Base-by-base conservation (phyloP, 371 early-diverging fungal genomes). In the Syncephalastrum contaminatum region DNA sequence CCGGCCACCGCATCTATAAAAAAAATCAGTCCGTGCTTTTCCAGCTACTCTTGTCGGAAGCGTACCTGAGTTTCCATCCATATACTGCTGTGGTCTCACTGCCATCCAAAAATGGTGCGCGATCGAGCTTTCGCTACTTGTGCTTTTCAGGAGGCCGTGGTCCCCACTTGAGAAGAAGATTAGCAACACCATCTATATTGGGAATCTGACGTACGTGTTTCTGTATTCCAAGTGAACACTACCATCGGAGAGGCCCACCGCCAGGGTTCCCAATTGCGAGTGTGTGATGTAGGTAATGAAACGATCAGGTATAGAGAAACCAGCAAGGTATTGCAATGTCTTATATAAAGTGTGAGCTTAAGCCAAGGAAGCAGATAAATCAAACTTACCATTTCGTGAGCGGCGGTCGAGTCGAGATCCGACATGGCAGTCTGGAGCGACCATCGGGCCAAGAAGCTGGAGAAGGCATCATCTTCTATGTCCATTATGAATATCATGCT, bases 201-300 rank as follows among this genome's bases (percentile, higher is more conserved):
- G 10, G 4, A 30, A 4, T 27, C 13, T 22, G 2, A 43, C 48
- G 46, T 51, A 59, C 59, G 45, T 43, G 7, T 62, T 52, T 16
- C 61, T 48, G 25, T 51, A 57, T 47, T 67, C 63, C 24, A 69
- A 53, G 50, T 75, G 69, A 19, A 73, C 54, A 51, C 72, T 71
- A 2, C 79, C 79, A 56, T 78, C 70, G 1, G 73, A 73, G 22
- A 78, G 58, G 0, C 79, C 79, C 3, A 78, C 47, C 0, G 67
- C 59, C 4, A 78, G 20, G 4, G 51, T 46, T 20, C 69, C 67
- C 3, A 43, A 22, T 0, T 48, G 30, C 4, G 58, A 63, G 7
- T 45, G 46, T 27, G 63, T 55, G 8, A 71, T 45, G 13, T 52
- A 66, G n/a, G 73, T 64, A 4, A 78, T 60, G 53, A 72, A 69